phyloP scores from a whole-genome alignment of 371 early-diverging fungal genomes.

The Conidiobolus incongruus region DNA sequence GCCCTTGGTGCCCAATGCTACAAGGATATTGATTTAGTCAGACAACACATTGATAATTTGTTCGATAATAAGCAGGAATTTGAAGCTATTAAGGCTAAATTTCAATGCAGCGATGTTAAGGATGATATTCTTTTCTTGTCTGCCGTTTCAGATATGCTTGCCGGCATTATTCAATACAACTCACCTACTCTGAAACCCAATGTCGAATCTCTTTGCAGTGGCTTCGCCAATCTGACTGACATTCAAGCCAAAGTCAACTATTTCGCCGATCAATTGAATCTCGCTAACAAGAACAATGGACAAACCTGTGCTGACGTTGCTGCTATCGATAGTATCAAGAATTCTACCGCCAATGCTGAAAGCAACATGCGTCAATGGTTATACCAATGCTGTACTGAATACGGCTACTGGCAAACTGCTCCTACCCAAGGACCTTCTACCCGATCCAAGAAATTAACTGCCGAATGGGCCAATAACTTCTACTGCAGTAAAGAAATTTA shows the following conservation, averaged over 20 bases:
- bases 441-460: not conserved
- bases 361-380: not conserved
- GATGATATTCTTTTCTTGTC: slow-evolving; percentile 1
- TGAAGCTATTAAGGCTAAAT: not conserved
- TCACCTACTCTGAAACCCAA: not conserved
- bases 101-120: not conserved
- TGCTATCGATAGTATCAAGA: no score
- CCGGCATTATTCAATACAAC: slow-evolving; percentile 1
- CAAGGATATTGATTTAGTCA: not conserved
- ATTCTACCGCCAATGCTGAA: no score
- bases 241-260: no score
- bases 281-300: no score
- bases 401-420: slow-evolving; percentile 3
- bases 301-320: no score
- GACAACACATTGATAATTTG: not conserved
- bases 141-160: not conserved
- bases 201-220: not conserved
- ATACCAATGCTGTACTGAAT: slow-evolving; percentile 4
- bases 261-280: no score
- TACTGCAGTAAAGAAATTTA: not conserved
- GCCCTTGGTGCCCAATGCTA: not conserved
- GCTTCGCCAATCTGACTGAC: not conserved
- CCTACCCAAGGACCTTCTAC: not conserved
- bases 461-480: slow-evolving; percentile 2
- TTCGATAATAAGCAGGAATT: not conserved